Evolutionary conservation across 805 yeast genomes (phyloP).

Genomic region (Helenozyma rhizophorensis): DNA sequence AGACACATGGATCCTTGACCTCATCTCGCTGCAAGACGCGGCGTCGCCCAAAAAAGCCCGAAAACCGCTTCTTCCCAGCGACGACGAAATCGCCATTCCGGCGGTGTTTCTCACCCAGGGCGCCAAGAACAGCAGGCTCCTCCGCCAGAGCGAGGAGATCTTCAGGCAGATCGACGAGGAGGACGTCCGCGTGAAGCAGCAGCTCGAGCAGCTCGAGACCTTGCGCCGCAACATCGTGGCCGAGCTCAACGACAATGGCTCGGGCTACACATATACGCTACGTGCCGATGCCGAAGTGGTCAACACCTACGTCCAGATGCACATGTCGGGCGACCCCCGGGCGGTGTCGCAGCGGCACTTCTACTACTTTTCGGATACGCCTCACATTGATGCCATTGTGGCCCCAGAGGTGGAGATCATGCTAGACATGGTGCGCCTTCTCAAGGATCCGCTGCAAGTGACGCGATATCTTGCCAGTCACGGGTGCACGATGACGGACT

Average conservation of each 20-base stretch:
- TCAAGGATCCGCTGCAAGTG: no score
- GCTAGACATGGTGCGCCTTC: no score
- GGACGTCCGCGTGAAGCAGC: slow-evolving; percentile 11
- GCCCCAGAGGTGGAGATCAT: no score
- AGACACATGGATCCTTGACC: slow-evolving; percentile 1
- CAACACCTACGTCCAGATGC: slow-evolving; percentile 17
- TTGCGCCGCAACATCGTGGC: slow-evolving; percentile 15
- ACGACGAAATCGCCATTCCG: slow-evolving; percentile 19
- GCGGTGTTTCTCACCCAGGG: slow-evolving; percentile 27
- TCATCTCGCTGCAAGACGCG: not conserved
- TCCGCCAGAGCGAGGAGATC: slow-evolving; percentile 18
- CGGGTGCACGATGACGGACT: not conserved
- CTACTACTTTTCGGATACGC: slow-evolving; percentile 15
- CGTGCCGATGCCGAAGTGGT: slow-evolving; percentile 17
- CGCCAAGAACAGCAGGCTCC: slow-evolving; percentile 20
- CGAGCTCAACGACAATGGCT: slow-evolving; percentile 33
- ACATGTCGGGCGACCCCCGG: slow-evolving; percentile 6
- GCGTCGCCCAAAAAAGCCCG: not conserved
- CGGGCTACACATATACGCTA: slow-evolving; percentile 15
- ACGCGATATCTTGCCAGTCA: no score
- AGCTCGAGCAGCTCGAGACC: slow-evolving; percentile 12
- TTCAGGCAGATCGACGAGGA: slow-evolving; percentile 17
- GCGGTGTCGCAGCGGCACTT: slow-evolving; percentile 18
- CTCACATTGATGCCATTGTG: not conserved
- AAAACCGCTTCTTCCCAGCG: not conserved